Evolutionary conservation across 1,139 yeast genomes (phyloP), one percentile per base, ranked within the genome.

Genomic region (Taphrina pruni): DNA sequence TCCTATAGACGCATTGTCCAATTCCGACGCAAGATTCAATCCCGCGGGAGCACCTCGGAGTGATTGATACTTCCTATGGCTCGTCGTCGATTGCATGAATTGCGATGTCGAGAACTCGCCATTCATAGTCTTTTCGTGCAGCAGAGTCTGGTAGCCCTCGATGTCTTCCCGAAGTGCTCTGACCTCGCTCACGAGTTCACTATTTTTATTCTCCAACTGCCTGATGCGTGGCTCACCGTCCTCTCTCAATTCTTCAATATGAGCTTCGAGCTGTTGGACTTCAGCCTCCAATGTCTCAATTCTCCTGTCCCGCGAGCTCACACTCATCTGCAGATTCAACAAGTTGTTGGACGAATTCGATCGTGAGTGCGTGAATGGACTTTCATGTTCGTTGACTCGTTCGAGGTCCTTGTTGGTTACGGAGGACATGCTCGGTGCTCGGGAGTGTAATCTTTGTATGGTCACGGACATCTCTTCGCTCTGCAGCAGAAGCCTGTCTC

Each of bases 41-140:
- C 61, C 61, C 8, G 17, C 48, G 12, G 67, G 61, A 26, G 51
- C 54, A n/a, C 56, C 61, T 17, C 67, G 67, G 17, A 64, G 56
- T 2, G 67, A 64, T 20, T 57, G 43, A 48, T 54, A 55, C 17
- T 46, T 48, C n/a, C 39, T 46, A 14, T 57, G 48, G 32, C 50
- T 38, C 3, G 60, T 26, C 12, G 58, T 62, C 1, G 67, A 64
- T 35, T 45, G 61, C 67, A 64, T 64, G 38, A 64, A 64, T 36
- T 41, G 52, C n/a, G 61, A 56, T 11, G 43, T 46, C 20, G 61
- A 43, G 21, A 64, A 64, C 41, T 64, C 67, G 48, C 67, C 67
- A 43, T n/a, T 64, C 51, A 55, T 21, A 14, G 67, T 64, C 39
- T 46, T 32, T 8, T 54, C 61, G 17, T 64, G 67, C 50, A 64